Conservation (phyloP, 257 asterid genomes). For the Sherardia arvensis region DNA sequence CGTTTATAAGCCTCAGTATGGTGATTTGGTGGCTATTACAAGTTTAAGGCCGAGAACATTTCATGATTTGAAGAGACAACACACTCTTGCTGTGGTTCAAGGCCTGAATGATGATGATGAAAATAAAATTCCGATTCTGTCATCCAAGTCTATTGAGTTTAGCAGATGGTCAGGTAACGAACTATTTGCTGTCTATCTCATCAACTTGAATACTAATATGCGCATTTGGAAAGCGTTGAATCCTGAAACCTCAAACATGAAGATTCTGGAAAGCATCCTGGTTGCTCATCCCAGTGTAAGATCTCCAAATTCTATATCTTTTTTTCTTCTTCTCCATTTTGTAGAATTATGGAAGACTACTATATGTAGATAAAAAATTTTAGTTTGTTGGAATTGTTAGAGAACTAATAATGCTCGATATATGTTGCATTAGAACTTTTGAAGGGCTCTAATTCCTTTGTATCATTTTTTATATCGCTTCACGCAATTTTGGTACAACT, state of each 20-base stretch:
- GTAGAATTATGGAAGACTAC: not conserved
- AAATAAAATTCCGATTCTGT: not conserved
- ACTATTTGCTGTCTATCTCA: conserved; percentile 32
- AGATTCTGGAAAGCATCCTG: not conserved
- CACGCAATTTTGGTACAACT: no score
- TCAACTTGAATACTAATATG: conserved; percentile 37
- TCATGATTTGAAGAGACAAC: conserved; percentile 35
- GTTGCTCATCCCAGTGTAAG: not conserved
- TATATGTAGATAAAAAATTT: not conserved
- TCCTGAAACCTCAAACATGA: conserved; percentile 9
- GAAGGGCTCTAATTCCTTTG: no score
- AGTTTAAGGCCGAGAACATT: conserved; percentile 25
- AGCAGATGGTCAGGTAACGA: conserved; percentile 7
- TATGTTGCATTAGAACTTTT: no score
- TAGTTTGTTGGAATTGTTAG: no score
- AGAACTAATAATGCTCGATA: no score
- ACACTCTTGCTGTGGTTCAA: conserved; percentile 34
- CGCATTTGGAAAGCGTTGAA: conserved; percentile 55
- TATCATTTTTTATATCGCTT: no score
- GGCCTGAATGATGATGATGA: conserved; percentile 4
- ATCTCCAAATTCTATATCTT: not conserved
- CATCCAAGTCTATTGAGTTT: conserved; percentile 29
- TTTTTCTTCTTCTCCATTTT: not conserved
- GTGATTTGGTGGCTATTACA: conserved; percentile 50
- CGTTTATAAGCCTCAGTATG: conserved; percentile 37